Conservation (phyloP, 106 monocot species). For the Narthecium ossifragum region DNA sequence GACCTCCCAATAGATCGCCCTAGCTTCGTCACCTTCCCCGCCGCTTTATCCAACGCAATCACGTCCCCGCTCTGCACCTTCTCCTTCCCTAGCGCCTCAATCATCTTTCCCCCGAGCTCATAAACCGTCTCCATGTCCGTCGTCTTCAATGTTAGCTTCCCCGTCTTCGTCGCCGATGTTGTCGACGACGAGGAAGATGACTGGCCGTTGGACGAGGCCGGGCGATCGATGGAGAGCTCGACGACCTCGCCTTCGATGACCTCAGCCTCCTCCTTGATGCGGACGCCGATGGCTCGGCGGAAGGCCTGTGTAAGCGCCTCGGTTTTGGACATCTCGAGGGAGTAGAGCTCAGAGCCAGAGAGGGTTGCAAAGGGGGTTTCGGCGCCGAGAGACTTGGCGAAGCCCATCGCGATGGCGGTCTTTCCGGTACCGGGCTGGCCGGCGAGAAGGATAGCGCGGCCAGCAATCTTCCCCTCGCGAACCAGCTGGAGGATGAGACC, state of each 20-base stretch:
- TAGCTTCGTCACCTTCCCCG: slow-evolving; percentile 68
- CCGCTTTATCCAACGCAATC: slow-evolving; percentile 51
- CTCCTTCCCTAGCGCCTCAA: slow-evolving; percentile 82
- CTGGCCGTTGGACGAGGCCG: slow-evolving; percentile 18
- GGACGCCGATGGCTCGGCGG: slow-evolving; percentile 73
- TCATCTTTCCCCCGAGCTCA: slow-evolving; percentile 90
- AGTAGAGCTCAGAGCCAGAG: slow-evolving; percentile 75
- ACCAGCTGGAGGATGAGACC: slow-evolving; percentile 51
- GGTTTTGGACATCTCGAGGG: slow-evolving; percentile 79
- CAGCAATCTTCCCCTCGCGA: slow-evolving; percentile 52
- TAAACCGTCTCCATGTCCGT: slow-evolving; percentile 81
- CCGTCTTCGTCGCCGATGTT: slow-evolving; percentile 35
- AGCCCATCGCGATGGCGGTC: slow-evolving; percentile 86
- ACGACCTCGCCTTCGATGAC: slow-evolving; percentile 99
- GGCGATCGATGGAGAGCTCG: slow-evolving; percentile 83
- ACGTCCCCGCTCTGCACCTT: slow-evolving; percentile 86
- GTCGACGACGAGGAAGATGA: background rate
- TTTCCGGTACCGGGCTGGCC: slow-evolving; percentile 97
- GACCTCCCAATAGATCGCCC: slow-evolving; percentile 59
- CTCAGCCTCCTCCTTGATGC: slow-evolving; percentile 98
- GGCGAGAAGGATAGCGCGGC: slow-evolving; percentile 84
- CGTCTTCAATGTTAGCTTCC: slow-evolving; percentile 62
- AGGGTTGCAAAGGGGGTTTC: slow-evolving; percentile 81
- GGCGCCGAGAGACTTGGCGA: slow-evolving; percentile 75
- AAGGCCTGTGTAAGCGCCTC: slow-evolving; percentile 89